Evolutionary conservation across 306 rosid species (phyloP).

Genomic region (Alnus glutinosa): DNA sequence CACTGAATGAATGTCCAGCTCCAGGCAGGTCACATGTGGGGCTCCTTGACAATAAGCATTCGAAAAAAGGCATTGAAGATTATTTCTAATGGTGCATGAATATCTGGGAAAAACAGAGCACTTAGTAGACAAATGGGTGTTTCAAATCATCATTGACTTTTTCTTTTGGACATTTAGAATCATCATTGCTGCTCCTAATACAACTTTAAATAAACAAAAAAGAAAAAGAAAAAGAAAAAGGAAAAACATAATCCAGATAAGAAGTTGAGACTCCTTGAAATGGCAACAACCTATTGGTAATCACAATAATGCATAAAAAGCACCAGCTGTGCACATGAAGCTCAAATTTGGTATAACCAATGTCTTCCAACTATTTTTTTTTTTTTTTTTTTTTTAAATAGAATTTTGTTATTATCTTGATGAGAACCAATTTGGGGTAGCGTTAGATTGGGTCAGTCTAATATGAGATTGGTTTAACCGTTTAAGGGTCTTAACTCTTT

Average conservation of each 20-base stretch:
- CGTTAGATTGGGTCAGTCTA: too few species aligned
- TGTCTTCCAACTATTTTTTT: background rate
- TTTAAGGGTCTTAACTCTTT: too few species aligned
- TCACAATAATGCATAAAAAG: constrained; percentile 22
- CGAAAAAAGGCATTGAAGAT: constrained; percentile 31
- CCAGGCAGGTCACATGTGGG: constrained; percentile 39
- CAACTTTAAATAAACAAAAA: constrained; percentile 21
- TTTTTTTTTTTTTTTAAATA: too few species aligned
- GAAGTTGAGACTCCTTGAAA: constrained; percentile 34
- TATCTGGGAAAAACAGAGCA: constrained; percentile 40
- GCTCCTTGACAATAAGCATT: constrained; percentile 32
- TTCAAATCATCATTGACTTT: constrained; percentile 42
- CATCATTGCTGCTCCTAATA: background rate
- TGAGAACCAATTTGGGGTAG: too few species aligned
- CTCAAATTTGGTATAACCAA: background rate
- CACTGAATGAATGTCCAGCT: constrained; percentile 15
- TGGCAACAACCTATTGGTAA: constrained; percentile 30
- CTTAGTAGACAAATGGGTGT: constrained; percentile 38
- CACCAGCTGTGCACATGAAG: constrained; percentile 14
- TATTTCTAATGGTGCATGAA: constrained; percentile 43
- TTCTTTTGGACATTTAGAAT: background rate
- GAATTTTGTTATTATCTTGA: too few species aligned
- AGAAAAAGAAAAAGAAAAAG: constrained; percentile 30
- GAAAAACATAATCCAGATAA: constrained; percentile 33
- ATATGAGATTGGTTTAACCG: too few species aligned